Conservation (phyloP, 257 asterid genomes). For the Phtheirospermum japonicum region DNA sequence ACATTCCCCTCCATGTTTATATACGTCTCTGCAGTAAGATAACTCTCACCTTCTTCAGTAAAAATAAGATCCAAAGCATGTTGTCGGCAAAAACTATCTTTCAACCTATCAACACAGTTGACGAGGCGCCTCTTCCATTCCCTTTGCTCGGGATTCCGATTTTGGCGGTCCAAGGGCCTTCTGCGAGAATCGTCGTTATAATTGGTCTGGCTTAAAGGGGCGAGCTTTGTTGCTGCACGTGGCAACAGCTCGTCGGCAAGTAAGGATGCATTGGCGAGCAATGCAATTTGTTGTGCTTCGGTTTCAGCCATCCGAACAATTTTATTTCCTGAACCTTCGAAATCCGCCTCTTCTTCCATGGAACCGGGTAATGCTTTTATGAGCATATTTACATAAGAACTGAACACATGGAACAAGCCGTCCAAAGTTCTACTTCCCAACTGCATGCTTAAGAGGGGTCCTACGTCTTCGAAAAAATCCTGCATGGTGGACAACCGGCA, state of each 20-base stretch:
- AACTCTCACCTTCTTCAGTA: conserved; percentile 94
- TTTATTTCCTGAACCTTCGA: conserved; percentile 78
- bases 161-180: conserved; percentile 82
- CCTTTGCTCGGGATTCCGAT: conserved; percentile 94
- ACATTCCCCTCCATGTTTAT: conserved; percentile 74
- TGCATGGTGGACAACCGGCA: conserved; percentile 34
- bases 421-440: conserved; percentile 88
- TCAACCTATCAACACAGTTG: conserved; percentile 75
- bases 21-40: conserved; percentile 81
- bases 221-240: conserved; percentile 92
- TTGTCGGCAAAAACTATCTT: conserved; percentile 94
- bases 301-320: conserved; percentile 95
- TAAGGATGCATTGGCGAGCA: conserved; percentile 97
- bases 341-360: conserved; percentile 82
- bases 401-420: conserved; percentile 91
- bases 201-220: conserved; percentile 54
- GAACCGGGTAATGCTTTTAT: conserved; percentile 94
- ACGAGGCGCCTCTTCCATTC: conserved; percentile 94
- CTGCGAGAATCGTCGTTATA: conserved; percentile 74
- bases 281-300: conserved; percentile 91
- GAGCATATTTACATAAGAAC: conserved; percentile 73
- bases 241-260: conserved; percentile 93
- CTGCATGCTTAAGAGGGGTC: conserved; percentile 91
- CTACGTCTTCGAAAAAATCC: conserved; percentile 98
- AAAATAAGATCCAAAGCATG: conserved; percentile 96